Base-by-base conservation (phyloP, 768 basidiomycete genomes). In the Tubosaeta sp. region DNA sequence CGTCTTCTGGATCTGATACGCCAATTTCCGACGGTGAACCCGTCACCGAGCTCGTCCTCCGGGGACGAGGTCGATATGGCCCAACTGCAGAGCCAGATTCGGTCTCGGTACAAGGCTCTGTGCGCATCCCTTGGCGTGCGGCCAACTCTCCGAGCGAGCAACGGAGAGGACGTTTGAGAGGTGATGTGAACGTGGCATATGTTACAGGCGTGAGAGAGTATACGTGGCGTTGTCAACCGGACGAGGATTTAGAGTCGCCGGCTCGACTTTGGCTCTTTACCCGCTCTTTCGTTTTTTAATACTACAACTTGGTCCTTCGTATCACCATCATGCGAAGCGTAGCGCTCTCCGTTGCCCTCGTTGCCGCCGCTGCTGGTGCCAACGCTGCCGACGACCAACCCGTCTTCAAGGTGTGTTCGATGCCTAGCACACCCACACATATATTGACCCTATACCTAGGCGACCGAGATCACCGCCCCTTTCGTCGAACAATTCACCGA, bases 401-500 rank as follows among this genome's bases (percentile, higher is more conserved):
- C 49, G 70, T 74, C 37, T 90, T 90, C 78, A 83, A 81, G 69
- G 89, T 85, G 56, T 49, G 79, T 74, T 25, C 25, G 9, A 22
- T 37, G 43, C 53, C 22, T 3, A 22, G 59, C 57, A 48, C 49
- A 43, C 56, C 46, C 43, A 14, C 53, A 35, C 43, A 38, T 35
- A 22, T 32, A 34, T 22, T 58, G 34, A 65, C 47, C 13, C 16
- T 22, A 1, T 33, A 1, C 53, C 31, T 57, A 95, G 93, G 73
- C 84, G 46, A 88, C 93, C 46, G 69, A 75, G 50, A 75, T 97
- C 73, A 85, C 85, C 64, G 93, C 88, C 6, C 85, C 91, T 38
- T 98, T 98, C 77, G 64, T 99, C 59, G 97, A 99, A 71, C 97
- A 99, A 71, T 99, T 98, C 80, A 89, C 86, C 16, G 84, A 86